These are phyloP conservation scores for Neonectria sp. DNA, from an alignment of 2,329 filamentous ascomycete genomes.

Conservation along the genomic window DNA sequence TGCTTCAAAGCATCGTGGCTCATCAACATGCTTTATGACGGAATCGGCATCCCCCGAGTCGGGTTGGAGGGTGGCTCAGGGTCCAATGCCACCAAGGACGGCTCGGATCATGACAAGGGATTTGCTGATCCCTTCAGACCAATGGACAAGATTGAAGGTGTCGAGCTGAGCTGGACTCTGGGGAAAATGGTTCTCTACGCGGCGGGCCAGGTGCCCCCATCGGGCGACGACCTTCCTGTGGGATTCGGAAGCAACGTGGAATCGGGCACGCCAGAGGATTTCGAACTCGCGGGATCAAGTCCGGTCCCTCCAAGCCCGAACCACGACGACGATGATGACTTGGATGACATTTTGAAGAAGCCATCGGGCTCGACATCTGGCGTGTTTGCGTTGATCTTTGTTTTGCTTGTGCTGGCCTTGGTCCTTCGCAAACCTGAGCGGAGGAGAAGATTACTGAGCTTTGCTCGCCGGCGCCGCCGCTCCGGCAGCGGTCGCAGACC, in stretches of 20 bases:
- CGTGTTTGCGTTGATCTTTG: conserved; percentile 82
- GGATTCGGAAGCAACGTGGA: conserved; percentile 92
- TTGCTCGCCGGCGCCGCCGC: conserved; percentile 49
- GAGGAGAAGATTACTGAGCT: conserved; percentile 58
- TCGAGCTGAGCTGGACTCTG: conserved; percentile 97
- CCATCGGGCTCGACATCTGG: conserved; percentile 80
- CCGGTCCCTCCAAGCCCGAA: conserved; percentile 47
- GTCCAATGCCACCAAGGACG: conserved; percentile 81
- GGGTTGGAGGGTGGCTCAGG: conserved; percentile 78
- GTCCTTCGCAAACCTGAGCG: conserved; percentile 86
- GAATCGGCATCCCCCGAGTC: conserved; percentile 91
- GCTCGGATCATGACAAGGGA: conserved; percentile 76
- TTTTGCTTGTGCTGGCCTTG: conserved; percentile 78
- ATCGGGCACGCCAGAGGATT: conserved; percentile 78
- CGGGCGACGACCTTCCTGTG: conserved; percentile 76
- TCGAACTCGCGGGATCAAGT: conserved; percentile 83
- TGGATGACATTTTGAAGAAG: conserved; percentile 76
- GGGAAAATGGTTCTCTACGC: conserved; percentile 98
- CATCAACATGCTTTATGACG: conserved; percentile 95
- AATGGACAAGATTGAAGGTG: conserved; percentile 90
- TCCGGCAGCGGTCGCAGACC: conserved; percentile 53
- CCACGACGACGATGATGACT: conserved; percentile 68
- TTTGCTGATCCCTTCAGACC: conserved; percentile 91
- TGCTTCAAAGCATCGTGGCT: conserved; percentile 99
- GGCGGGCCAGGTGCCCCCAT: conserved; percentile 85